Evolutionary conservation across 1,284 basidiomycete genomes (phyloP).

Genomic region (Dichomitus squalens): DNA sequence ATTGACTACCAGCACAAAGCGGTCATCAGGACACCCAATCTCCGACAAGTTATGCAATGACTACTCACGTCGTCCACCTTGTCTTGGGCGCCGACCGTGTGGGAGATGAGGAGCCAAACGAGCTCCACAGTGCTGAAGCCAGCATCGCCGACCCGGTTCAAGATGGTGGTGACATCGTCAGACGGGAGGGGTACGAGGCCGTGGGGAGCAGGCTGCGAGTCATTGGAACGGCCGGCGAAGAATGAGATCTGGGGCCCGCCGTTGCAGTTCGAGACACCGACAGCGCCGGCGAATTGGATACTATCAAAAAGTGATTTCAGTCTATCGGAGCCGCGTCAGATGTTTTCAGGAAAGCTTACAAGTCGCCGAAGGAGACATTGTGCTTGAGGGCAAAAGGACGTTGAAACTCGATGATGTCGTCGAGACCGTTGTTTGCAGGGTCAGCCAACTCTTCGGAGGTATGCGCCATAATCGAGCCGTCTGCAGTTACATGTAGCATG

Average conservation of each 20-base stretch:
- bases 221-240: constrained; percentile 29
- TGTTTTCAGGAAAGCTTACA: constrained; percentile 19
- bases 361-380: no score
- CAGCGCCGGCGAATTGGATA: constrained; percentile 36
- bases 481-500: constrained; percentile 5
- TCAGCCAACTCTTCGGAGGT: constrained; percentile 27
- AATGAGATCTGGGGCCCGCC: constrained; percentile 33
- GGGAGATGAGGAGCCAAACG: constrained; percentile 33
- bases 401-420: constrained; percentile 32
- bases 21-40: not conserved
- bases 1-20: constrained; percentile 7
- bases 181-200: constrained; percentile 30
- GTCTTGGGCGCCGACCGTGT: constrained; percentile 31
- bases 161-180: constrained; percentile 31
- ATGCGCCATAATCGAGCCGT: constrained; percentile 33
- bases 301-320: constrained; percentile 14
- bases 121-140: constrained; percentile 32
- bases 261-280: constrained; percentile 34
- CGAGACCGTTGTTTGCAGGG: constrained; percentile 32
- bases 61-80: constrained; percentile 26
- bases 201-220: constrained; percentile 30
- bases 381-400: constrained; percentile 30
- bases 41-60: not conserved
- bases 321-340: not conserved
- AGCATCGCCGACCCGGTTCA: constrained; percentile 32